A percentile compares a stretch with the other conserved stretches of the same genome.
Conservation (phyloP, 2,329 filamentous ascomycete genomes). For the Aspergillus cejpii region DNA sequence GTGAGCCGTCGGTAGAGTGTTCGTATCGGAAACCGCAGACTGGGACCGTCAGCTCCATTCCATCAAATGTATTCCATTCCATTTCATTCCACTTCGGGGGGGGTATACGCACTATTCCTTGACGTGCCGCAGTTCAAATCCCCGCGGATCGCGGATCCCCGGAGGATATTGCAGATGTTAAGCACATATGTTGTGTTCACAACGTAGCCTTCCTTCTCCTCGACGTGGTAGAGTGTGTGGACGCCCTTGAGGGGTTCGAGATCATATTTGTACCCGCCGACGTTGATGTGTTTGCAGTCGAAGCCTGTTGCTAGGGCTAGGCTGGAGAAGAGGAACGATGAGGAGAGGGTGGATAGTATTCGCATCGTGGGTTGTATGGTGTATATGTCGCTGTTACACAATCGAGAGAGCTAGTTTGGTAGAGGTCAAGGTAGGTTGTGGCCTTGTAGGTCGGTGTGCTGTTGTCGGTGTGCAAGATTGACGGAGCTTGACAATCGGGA, state of each 20-base stretch:
- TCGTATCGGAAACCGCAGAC: conserved; percentile 68
- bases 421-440: too few species aligned
- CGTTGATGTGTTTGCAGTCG: conserved; percentile 34
- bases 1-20: conserved; percentile 43
- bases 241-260: conserved; percentile 35
- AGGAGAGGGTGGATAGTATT: conserved; percentile 23
- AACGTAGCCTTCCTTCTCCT: conserved; percentile 22
- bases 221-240: conserved; percentile 31
- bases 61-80: too few species aligned
- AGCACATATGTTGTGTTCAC: conserved; percentile 35
- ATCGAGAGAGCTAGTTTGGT: neutral
- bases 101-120: conserved; percentile 29
- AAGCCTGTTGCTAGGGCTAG: conserved; percentile 29
- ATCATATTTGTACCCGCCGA: conserved; percentile 36
- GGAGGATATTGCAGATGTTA: conserved; percentile 31
- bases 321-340: conserved; percentile 24
- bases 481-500: too few species aligned
- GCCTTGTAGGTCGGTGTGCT: too few species aligned
- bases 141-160: conserved; percentile 21
- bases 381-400: neutral
- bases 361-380: conserved; percentile 24
- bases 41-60: conserved; percentile 32
- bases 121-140: conserved; percentile 28
- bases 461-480: too few species aligned
- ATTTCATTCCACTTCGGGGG: too few species aligned